phyloP scores from a whole-genome alignment of 331 rosid genomes.

The Erythrophleum ivorense region DNA sequence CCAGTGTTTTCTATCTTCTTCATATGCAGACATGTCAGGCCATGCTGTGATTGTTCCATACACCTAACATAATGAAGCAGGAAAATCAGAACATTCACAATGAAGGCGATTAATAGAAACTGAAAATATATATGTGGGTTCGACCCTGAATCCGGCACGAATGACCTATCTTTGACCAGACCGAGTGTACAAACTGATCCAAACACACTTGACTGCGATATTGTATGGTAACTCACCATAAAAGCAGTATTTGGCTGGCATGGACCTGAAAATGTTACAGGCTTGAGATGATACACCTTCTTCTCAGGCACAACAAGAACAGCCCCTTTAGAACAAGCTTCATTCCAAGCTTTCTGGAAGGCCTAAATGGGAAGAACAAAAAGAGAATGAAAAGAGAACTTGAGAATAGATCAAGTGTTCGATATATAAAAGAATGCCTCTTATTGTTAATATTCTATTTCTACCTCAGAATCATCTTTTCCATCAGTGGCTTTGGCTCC shows the following conservation, averaged over 20 bases:
- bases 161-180: not conserved
- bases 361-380: conserved; percentile 49
- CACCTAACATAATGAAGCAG: conserved; percentile 46
- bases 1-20: conserved; percentile 57
- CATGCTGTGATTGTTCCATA: conserved; percentile 84
- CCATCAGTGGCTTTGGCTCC: conserved; percentile 71
- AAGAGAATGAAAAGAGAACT: not conserved
- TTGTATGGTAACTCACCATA: conserved; percentile 51
- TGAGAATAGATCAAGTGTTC: not conserved
- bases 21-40: conserved; percentile 56
- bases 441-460: not conserved
- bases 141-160: not conserved
- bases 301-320: conserved; percentile 64
- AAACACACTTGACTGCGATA: not conserved
- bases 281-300: conserved; percentile 64
- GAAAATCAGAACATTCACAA: conserved; percentile 9
- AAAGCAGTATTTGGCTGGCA: conserved; percentile 61
- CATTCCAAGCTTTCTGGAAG: conserved; percentile 73
- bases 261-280: conserved; percentile 84
- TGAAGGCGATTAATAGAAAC: not conserved
- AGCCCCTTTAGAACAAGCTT: conserved; percentile 63
- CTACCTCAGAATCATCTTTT: conserved; percentile 65
- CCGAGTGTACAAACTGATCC: too few relatives aligned
- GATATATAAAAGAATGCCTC: not conserved
- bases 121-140: too few relatives aligned